A percentile compares a stretch with the other conserved stretches of the same genome.
Evolutionary conservation across 2,329 filamentous ascomycete species (phyloP).

Genomic region (Ophiocordyceps sinensis): DNA sequence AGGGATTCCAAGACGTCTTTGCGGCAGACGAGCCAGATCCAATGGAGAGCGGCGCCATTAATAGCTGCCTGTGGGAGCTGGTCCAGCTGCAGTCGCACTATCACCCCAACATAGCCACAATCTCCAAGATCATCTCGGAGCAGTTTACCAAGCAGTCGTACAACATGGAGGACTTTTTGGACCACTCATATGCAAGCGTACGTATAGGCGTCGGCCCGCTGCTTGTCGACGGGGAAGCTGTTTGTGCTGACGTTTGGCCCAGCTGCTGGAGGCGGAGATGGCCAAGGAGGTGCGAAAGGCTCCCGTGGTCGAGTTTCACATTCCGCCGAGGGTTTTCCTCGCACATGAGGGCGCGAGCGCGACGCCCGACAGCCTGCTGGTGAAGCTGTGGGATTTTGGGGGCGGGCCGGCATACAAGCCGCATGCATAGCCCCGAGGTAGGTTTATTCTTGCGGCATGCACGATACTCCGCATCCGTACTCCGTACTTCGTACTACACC

Average conservation of each 20-base stretch:
- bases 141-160: slow-evolving; percentile 96
- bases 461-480: too few relatives aligned
- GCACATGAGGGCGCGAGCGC: slow-evolving; percentile 32
- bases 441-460: neutral
- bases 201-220: slow-evolving; percentile 18
- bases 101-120: slow-evolving; percentile 89
- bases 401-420: slow-evolving; percentile 1
- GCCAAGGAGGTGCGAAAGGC: slow-evolving; percentile 70
- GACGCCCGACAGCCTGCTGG: slow-evolving; percentile 38
- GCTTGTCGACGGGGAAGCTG: neutral
- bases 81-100: slow-evolving; percentile 85
- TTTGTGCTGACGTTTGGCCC: neutral
- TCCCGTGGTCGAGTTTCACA: slow-evolving; percentile 85
- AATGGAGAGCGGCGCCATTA: slow-evolving; percentile 72
- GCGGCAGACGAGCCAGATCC: slow-evolving; percentile 63
- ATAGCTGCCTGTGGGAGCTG: slow-evolving; percentile 91
- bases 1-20: slow-evolving; percentile 60
- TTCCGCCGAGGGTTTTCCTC: slow-evolving; percentile 69
- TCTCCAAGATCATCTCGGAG: slow-evolving; percentile 86
- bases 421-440: slow-evolving; percentile 13
- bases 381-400: slow-evolving; percentile 47
- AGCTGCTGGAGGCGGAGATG: slow-evolving; percentile 77
- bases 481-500: too few relatives aligned
- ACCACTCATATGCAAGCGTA: slow-evolving; percentile 78
- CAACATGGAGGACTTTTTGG: slow-evolving; percentile 91